A percentile compares a stretch with the other conserved stretches of the same genome.
Evolutionary conservation across 1,284 basidiomycete genomes (phyloP).

Genomic region (Cryptococcus sp.): DNA sequence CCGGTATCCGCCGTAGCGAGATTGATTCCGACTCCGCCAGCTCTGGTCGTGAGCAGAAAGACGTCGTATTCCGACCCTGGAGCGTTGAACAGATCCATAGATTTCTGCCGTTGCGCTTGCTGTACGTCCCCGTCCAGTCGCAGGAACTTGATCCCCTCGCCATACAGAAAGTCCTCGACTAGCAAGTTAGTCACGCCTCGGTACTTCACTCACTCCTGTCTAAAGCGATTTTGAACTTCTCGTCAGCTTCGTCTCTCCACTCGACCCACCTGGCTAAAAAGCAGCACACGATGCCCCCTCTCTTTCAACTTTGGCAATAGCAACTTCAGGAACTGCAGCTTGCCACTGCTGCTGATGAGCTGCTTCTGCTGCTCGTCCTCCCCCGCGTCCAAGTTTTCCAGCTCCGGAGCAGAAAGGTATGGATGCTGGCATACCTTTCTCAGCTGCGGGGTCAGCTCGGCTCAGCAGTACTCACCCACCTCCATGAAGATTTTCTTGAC

Average conservation of each 20-base stretch:
- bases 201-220: slow-evolving; percentile 59
- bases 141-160: slow-evolving; percentile 86
- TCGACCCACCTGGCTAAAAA: slow-evolving; percentile 87
- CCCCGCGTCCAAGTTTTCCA: slow-evolving; percentile 72
- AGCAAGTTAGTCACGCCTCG: neutral
- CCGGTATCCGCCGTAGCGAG: slow-evolving; percentile 59
- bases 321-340: slow-evolving; percentile 78
- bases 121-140: slow-evolving; percentile 90
- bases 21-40: slow-evolving; percentile 95
- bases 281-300: slow-evolving; percentile 87
- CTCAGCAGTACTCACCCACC: slow-evolving; percentile 28
- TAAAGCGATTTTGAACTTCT: slow-evolving; percentile 85
- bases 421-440: slow-evolving; percentile 71
- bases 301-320: slow-evolving; percentile 85
- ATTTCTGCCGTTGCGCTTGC: slow-evolving; percentile 81
- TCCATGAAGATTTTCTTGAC: slow-evolving; percentile 49
- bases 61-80: slow-evolving; percentile 84
- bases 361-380: slow-evolving; percentile 70
- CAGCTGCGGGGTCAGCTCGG: slow-evolving; percentile 28
- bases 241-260: slow-evolving; percentile 22
- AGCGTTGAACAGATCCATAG: slow-evolving; percentile 91
- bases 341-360: slow-evolving; percentile 80
- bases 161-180: slow-evolving; percentile 88
- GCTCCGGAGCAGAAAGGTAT: slow-evolving; percentile 77
- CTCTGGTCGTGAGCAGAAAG: slow-evolving; percentile 89